phyloP scores from a whole-genome alignment of 2,329 filamentous ascomycete genomes.

The Exutisphaerella laricina region DNA sequence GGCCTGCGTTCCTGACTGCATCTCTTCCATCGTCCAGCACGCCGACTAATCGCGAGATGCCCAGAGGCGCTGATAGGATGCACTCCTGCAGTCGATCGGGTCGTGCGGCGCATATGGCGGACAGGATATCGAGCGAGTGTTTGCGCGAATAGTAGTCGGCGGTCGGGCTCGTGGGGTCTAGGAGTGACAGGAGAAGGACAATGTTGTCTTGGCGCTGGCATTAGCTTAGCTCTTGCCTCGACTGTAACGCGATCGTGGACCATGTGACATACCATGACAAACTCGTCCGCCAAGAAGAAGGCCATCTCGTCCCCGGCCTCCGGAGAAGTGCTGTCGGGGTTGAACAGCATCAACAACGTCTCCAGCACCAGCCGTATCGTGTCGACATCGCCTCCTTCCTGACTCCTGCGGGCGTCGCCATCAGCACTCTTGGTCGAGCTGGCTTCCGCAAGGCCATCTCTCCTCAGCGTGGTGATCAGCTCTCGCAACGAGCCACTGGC shows the following conservation, averaged over 20 bases:
- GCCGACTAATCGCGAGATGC: conserved; percentile 78
- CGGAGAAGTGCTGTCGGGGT: conserved; percentile 58
- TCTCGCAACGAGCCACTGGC: conserved; percentile 87
- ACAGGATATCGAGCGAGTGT: conserved; percentile 84
- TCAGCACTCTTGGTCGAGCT: conserved; percentile 19
- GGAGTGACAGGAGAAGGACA: conserved; percentile 77
- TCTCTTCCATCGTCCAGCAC: conserved; percentile 81
- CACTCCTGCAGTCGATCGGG: conserved; percentile 93
- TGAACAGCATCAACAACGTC: conserved; percentile 90
- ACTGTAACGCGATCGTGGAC: conserved; percentile 1
- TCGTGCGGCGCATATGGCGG: conserved; percentile 76
- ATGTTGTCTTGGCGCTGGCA: conserved; percentile 87
- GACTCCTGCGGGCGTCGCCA: conserved; percentile 48
- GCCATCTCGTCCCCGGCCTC: conserved; percentile 96
- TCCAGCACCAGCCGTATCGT: conserved; percentile 93
- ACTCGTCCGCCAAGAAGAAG: conserved; percentile 94
- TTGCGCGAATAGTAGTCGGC: conserved; percentile 58
- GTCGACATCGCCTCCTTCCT: conserved; percentile 65
- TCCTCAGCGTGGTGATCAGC: conserved; percentile 75
- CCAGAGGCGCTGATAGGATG: conserved; percentile 80
- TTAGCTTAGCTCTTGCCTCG: conserved; percentile 44
- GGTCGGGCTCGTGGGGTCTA: conserved; percentile 84
- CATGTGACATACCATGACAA: conserved; percentile 66
- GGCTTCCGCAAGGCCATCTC: conserved; percentile 53
- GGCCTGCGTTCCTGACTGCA: conserved; percentile 76